A percentile compares a stretch with the other conserved stretches of the same genome.
Evolutionary conservation across 768 basidiomycete species (phyloP).

Genomic region (Megacollybia marginata): DNA sequence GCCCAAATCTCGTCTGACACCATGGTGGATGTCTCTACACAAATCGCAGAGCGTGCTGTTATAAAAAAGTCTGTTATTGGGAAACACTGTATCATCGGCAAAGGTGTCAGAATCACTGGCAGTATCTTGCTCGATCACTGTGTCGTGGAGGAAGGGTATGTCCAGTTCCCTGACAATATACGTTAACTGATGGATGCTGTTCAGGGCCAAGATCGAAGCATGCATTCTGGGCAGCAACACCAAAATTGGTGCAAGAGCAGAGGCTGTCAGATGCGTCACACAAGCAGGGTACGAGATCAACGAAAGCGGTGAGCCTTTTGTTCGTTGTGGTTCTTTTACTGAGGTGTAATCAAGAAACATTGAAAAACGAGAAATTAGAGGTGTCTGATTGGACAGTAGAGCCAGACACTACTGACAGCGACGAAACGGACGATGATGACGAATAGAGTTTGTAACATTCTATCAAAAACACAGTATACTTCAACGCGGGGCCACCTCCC

Average conservation of each 20-base stretch:
- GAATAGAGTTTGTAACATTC: too few relatives aligned
- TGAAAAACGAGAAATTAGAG: conserved; percentile 51
- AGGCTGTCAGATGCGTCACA: conserved; percentile 60
- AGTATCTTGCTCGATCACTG: conserved; percentile 89
- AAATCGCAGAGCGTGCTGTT: conserved; percentile 68
- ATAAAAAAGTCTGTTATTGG: conserved; percentile 80
- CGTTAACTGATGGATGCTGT: conserved; percentile 1
- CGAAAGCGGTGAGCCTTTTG: conserved; percentile 40
- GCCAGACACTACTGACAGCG: neutral
- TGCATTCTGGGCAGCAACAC: conserved; percentile 73
- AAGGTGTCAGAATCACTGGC: conserved; percentile 74
- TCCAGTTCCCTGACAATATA: neutral
- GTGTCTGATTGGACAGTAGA: conserved; percentile 38
- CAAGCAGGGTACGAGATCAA: conserved; percentile 74
- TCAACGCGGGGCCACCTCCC: too few relatives aligned
- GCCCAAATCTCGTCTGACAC: conserved; percentile 81
- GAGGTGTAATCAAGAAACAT: conserved; percentile 31
- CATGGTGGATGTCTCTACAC: conserved; percentile 76
- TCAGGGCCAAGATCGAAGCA: conserved; percentile 68
- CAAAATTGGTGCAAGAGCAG: conserved; percentile 62
- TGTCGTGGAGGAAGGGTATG: conserved; percentile 79
- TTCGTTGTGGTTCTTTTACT: neutral
- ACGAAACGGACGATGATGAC: too few relatives aligned
- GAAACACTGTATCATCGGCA: conserved; percentile 78
- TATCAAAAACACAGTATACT: too few relatives aligned